Evolutionary conservation across 257 asterid species (phyloP).

Genomic region (Lycium barbarum): DNA sequence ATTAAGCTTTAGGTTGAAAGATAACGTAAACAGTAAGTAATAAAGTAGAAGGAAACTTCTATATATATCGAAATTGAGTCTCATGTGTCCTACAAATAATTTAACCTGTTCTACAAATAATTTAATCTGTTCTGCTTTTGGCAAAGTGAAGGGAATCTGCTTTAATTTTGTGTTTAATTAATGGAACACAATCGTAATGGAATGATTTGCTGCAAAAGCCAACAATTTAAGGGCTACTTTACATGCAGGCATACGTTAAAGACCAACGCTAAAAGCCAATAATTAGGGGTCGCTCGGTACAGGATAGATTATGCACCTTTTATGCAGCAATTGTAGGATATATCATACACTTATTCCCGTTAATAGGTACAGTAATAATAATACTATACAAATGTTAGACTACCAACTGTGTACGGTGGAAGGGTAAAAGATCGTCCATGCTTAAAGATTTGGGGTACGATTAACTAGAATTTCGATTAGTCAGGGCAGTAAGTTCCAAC

Average conservation of each 20-base stretch:
- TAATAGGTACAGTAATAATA: not conserved
- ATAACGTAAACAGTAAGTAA: not conserved
- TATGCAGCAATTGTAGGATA: not conserved
- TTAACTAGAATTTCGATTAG: too few species aligned
- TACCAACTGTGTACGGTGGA: too few species aligned
- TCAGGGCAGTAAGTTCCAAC: too few species aligned
- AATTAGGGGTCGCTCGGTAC: not conserved
- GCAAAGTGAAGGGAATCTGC: conserved; percentile 6
- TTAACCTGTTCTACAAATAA: not conserved
- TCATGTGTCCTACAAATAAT: not conserved
- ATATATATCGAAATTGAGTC: too few species aligned
- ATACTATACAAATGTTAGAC: too few species aligned
- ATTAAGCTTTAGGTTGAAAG: too few species aligned
- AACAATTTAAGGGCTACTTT: not conserved
- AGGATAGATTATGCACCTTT: not conserved
- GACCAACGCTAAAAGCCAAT: conserved; percentile 5
- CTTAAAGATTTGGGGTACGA: too few species aligned
- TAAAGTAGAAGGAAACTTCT: not conserved
- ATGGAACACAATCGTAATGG: not conserved
- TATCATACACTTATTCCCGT: not conserved
- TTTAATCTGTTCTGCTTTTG: not conserved
- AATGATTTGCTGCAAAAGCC: not conserved
- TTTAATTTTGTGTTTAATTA: not conserved
- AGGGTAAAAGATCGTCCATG: too few species aligned
- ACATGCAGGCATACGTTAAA: not conserved